Percentiles rank a stretch among this genome's conserved stretches.
These are phyloP conservation scores for Lentinula boryana DNA, from an alignment of 768 basidiomycete species.

Conservation along the genomic window DNA sequence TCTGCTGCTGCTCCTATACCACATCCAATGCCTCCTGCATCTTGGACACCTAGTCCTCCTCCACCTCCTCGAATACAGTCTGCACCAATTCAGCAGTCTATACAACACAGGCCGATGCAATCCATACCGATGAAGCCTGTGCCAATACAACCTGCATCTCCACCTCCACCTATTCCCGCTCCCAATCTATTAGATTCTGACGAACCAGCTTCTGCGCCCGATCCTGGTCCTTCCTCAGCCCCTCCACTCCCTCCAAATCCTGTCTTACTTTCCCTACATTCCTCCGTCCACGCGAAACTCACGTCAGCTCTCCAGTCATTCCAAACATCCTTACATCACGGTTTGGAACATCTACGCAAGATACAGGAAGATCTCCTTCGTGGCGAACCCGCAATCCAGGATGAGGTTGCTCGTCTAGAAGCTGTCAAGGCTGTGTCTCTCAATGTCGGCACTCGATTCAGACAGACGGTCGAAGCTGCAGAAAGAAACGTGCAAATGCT, in stretches of 20 bases:
- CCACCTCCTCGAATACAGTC: constrained; percentile 5
- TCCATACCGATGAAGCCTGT: constrained; percentile 8
- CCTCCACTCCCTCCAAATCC: constrained; percentile 89
- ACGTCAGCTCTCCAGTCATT: constrained; percentile 67
- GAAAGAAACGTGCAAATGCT: constrained; percentile 75
- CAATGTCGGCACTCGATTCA: constrained; percentile 65
- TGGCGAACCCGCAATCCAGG: constrained; percentile 90
- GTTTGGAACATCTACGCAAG: constrained; percentile 71
- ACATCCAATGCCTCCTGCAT: constrained; percentile 15
- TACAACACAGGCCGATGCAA: background rate
- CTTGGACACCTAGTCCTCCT: constrained; percentile 15
- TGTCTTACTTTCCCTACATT: constrained; percentile 77
- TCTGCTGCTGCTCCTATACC: constrained; percentile 22
- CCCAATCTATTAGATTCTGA: constrained; percentile 69
- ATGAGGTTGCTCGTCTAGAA: constrained; percentile 93
- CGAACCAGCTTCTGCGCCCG: constrained; percentile 10
- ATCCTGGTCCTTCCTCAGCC: constrained; percentile 22
- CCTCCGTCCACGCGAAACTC: constrained; percentile 71
- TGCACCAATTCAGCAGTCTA: constrained; percentile 8
- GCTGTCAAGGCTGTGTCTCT: constrained; percentile 90
- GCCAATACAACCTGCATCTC: constrained; percentile 7
- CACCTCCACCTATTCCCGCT: constrained; percentile 21
- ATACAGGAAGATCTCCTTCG: constrained; percentile 81
- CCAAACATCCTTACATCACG: constrained; percentile 52
- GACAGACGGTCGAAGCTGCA: constrained; percentile 54